Percentiles rank a stretch among this genome's conserved stretches.
Conservation (phyloP, 768 basidiomycete species). For the Calvatia gigantea region DNA sequence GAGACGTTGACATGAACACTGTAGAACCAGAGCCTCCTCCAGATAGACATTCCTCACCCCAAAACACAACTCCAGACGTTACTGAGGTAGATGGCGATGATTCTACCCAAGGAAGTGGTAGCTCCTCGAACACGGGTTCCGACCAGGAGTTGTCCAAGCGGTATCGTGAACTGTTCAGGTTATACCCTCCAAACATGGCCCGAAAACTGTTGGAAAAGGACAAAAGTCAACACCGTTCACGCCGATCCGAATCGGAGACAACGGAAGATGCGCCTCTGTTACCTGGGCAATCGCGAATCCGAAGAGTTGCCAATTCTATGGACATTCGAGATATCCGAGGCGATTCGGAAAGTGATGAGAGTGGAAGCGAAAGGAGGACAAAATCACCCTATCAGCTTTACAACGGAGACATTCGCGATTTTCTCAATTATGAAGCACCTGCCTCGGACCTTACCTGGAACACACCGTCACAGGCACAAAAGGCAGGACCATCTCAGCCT, state of each 20-base stretch:
- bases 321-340: conserved; percentile 46
- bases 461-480: neutral
- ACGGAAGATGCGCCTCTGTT: conserved; percentile 34
- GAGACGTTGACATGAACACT: neutral
- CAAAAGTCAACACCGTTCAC: neutral
- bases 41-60: neutral
- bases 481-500: neutral
- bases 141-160: neutral
- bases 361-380: conserved; percentile 14
- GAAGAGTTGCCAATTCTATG: conserved; percentile 28
- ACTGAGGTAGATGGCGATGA: neutral
- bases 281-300: conserved; percentile 50
- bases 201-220: neutral
- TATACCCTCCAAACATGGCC: conserved; percentile 11
- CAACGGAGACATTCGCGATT: conserved; percentile 15
- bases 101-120: neutral
- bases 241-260: neutral
- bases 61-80: neutral
- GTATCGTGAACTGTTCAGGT: conserved; percentile 6
- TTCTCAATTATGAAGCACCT: neutral
- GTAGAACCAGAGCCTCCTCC: neutral
- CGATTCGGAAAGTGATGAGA: conserved; percentile 52
- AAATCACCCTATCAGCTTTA: conserved; percentile 12
- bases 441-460: neutral
- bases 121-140: neutral